phyloP scores from a whole-genome alignment of 768 basidiomycete genomes.

The Auricularia sp. region DNA sequence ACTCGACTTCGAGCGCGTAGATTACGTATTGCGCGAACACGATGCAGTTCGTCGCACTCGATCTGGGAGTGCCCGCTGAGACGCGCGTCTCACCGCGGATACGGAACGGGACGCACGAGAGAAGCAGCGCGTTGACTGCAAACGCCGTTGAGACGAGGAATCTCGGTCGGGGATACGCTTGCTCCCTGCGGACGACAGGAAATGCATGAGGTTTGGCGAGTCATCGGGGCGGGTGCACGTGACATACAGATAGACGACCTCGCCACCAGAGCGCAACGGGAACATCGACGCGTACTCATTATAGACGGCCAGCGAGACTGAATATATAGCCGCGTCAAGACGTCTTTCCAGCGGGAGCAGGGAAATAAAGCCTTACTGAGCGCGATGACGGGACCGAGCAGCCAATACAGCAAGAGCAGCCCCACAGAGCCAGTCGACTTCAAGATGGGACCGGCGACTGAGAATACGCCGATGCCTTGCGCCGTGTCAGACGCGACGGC shows the following conservation, averaged over 20 bases:
- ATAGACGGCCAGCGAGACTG: slow-evolving; percentile 6
- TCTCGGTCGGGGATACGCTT: background rate
- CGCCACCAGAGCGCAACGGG: slow-evolving; percentile 9
- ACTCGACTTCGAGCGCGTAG: slow-evolving; percentile 10
- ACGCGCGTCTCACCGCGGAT: too few species aligned
- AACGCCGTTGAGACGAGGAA: background rate
- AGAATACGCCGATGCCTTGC: slow-evolving; percentile 10
- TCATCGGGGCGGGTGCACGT: background rate
- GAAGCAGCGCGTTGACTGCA: background rate
- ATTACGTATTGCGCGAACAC: slow-evolving; percentile 20
- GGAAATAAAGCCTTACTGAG: background rate
- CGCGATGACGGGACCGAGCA: slow-evolving; percentile 5
- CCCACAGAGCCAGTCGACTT: slow-evolving; percentile 6
- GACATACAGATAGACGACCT: slow-evolving; percentile 1
- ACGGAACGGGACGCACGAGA: background rate
- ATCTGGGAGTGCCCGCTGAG: background rate
- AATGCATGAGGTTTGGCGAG: background rate
- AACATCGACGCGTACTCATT: slow-evolving; percentile 7
- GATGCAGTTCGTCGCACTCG: slow-evolving; percentile 15
- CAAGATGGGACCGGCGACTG: slow-evolving; percentile 6
- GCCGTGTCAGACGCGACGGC: background rate
- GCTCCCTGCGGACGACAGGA: background rate
- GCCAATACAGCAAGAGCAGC: slow-evolving; percentile 7
- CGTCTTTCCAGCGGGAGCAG: too few species aligned
- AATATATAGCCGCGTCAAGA: background rate